Evolutionary conservation across 2,329 filamentous ascomycete species (phyloP), one percentile per base, ranked within the genome.

Genomic region (Neofusicoccum kwambonambiense): DNA sequence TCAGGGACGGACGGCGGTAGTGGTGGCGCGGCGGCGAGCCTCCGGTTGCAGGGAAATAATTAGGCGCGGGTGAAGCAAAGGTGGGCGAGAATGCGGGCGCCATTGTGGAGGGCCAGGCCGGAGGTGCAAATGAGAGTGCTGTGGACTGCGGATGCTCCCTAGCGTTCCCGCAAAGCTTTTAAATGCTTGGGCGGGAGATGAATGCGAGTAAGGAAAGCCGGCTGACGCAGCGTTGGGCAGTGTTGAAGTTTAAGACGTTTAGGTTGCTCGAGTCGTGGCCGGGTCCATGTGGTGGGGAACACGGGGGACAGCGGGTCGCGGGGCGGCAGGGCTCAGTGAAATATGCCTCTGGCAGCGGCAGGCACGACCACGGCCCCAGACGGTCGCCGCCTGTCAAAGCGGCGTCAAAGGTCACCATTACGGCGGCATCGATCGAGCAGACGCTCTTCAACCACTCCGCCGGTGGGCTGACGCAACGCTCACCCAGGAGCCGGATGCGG

Each of bases 281-380:
- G 49, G 50, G 61, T 37, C 61, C 50, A 45, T 64, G 61, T 54
- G 19, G 61, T 54, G 61, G 61, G 61, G 61, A 64, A 56, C 37
- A 64, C 50, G 42, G 56, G 54, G 61, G 57, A 60, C 27, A 31
- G 54, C 44, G 56, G 44, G 39, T 64, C 51, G 61, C 50, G 61
- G 61, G 61, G 61, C 50, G 61, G 61, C 42, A 34, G 37, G 19
- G 61, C 61, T 47, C 44, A 41, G 15, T 54, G 37, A 64, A 54
- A 64, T 56, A 54, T 56, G 15, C 50, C 50, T 58, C 54, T 4
- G 41, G 54, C 34, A 34, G 19, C 17, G 42, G 49, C 61, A 54
- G 34, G 51, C 41, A 22, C 39, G 22, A 54, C 61, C 49, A 12
- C n/a, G 17, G 47, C 37, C 19, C 42, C 50, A 39, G 8, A 2